Evolutionary conservation across 768 basidiomycete species (phyloP).

Genomic region (Amanita rubescens): DNA sequence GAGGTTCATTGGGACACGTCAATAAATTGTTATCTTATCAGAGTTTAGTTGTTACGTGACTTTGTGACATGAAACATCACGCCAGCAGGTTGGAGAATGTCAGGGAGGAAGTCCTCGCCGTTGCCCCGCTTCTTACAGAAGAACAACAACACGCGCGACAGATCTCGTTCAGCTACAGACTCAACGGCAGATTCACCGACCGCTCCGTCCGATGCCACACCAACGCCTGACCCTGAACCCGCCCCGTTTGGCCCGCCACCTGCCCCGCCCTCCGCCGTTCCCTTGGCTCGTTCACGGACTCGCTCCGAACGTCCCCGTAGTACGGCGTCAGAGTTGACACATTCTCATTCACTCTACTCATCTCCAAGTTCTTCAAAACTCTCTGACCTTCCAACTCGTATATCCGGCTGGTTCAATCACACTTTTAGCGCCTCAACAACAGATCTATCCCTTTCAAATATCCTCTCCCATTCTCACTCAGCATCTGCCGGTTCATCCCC

Average conservation of each 20-base stretch:
- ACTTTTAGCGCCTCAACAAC: constrained; percentile 66
- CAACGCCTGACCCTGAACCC: no score
- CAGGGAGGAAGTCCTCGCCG: not conserved
- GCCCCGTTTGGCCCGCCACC: not conserved
- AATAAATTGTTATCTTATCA: not conserved
- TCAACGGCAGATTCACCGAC: not conserved
- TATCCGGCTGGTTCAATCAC: constrained; percentile 78
- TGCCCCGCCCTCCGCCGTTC: not conserved
- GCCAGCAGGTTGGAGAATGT: not conserved
- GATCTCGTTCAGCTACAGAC: not conserved
- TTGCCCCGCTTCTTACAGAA: not conserved
- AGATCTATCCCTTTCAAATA: constrained; percentile 58
- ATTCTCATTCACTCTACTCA: constrained; percentile 28
- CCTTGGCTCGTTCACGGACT: constrained; percentile 35
- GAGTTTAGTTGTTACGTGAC: no score
- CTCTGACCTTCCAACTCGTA: constrained; percentile 64
- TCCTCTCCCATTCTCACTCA: constrained; percentile 40
- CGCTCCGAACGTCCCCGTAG: constrained; percentile 51
- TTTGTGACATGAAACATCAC: not conserved
- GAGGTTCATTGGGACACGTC: not conserved
- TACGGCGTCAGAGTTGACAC: constrained; percentile 32
- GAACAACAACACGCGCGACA: not conserved
- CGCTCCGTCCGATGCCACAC: no score
- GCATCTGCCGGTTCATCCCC: constrained; percentile 17
- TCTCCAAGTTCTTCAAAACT: constrained; percentile 47